These are phyloP conservation scores for Terana coerulea DNA, from an alignment of 768 basidiomycete genomes.

Conservation along the genomic window DNA sequence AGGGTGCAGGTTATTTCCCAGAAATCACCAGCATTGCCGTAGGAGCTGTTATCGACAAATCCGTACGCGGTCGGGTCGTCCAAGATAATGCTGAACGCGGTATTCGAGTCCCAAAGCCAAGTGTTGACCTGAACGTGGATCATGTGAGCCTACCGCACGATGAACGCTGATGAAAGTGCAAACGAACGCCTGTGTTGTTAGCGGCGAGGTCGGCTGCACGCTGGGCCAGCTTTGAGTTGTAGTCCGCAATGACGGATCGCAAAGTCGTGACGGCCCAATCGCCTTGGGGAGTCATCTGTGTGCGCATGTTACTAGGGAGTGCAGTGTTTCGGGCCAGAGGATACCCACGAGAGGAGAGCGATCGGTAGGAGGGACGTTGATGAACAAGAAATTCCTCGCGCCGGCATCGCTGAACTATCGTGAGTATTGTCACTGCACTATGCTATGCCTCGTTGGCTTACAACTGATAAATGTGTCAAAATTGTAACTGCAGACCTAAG, in stretches of 20 bases:
- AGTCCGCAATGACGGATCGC: slow-evolving; percentile 44
- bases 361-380: slow-evolving; percentile 59
- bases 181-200: slow-evolving; percentile 43
- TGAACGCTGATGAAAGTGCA: neutral
- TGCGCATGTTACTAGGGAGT: neutral
- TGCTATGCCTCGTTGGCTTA: no score
- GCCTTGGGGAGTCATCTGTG: slow-evolving; percentile 47
- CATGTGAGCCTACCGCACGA: neutral
- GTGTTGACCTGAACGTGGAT: slow-evolving; percentile 2
- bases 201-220: slow-evolving; percentile 38
- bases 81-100: slow-evolving; percentile 48
- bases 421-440: slow-evolving; percentile 18
- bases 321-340: slow-evolving; percentile 14
- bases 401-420: slow-evolving; percentile 41
- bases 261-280: slow-evolving; percentile 36
- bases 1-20: slow-evolving; percentile 58
- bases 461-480: slow-evolving; percentile 8
- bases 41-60: slow-evolving; percentile 49
- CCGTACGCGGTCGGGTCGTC: slow-evolving; percentile 46
- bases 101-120: slow-evolving; percentile 45
- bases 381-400: slow-evolving; percentile 58
- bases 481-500: no score
- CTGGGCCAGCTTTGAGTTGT: slow-evolving; percentile 46
- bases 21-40: slow-evolving; percentile 43
- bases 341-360: slow-evolving; percentile 52